Percentiles rank a stretch among this genome's conserved stretches.
These are phyloP conservation scores for Coccomyxa sp. DNA, from an alignment of 139 green algal species.

Conservation along the genomic window DNA sequence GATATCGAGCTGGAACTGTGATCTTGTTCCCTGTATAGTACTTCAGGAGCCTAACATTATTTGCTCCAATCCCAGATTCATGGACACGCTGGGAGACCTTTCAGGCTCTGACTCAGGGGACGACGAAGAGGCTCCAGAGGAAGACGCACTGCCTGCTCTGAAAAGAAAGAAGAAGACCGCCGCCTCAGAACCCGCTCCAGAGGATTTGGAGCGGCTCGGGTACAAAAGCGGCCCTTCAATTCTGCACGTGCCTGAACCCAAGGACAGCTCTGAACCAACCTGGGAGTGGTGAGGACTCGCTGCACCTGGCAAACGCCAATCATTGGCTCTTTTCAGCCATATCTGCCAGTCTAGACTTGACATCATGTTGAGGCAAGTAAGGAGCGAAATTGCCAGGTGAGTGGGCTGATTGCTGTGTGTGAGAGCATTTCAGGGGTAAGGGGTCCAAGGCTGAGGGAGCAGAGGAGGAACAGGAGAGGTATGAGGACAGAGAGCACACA, in stretches of 20 bases:
- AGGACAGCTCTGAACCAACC: not conserved
- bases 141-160: not conserved
- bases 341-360: no score
- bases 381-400: no score
- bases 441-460: not conserved
- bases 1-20: no score
- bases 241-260: constrained; percentile 10
- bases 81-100: constrained; percentile 7
- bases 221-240: constrained; percentile 17
- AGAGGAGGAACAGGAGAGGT: not conserved
- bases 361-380: no score
- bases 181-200: not conserved
- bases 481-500: constrained; percentile 41
- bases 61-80: not conserved
- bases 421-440: no score
- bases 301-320: not conserved
- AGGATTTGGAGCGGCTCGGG: constrained; percentile 6
- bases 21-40: no score
- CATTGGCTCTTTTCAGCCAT: not conserved
- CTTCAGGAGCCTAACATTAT: no score
- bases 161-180: constrained; percentile 8
- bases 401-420: no score
- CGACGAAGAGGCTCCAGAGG: not conserved
- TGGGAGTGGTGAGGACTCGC: constrained; percentile 12
- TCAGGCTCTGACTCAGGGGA: not conserved